These are phyloP conservation scores for Grifola frondosa DNA, from an alignment of 1,284 basidiomycete species.

Conservation along the genomic window DNA sequence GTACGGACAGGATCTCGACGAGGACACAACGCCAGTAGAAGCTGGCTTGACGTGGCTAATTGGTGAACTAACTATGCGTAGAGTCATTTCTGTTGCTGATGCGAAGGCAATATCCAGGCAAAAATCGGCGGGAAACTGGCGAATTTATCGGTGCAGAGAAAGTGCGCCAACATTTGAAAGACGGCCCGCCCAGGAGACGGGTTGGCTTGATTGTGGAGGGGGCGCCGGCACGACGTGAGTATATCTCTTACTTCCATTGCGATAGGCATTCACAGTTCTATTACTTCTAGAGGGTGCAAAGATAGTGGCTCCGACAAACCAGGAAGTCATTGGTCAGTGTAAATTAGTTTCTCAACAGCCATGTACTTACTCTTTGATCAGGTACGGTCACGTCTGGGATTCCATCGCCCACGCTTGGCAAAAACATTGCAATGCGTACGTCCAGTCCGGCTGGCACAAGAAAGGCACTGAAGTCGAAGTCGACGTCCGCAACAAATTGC, in stretches of 20 bases:
- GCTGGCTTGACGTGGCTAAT: constrained; percentile 93
- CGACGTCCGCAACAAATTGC: constrained; percentile 74
- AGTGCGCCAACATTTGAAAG: constrained; percentile 80
- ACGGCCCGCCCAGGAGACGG: constrained; percentile 76
- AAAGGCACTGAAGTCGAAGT: constrained; percentile 84
- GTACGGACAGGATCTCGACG: constrained; percentile 93
- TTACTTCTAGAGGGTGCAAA: constrained; percentile 70
- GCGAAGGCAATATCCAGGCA: constrained; percentile 48
- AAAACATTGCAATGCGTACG: constrained; percentile 97
- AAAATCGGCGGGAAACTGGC: constrained; percentile 71
- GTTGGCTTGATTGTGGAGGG: constrained; percentile 86
- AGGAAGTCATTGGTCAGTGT: constrained; percentile 57
- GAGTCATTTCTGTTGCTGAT: neutral
- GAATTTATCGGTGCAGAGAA: constrained; percentile 84
- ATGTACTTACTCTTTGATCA: constrained; percentile 20
- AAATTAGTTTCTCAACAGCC: neutral
- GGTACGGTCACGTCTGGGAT: constrained; percentile 91
- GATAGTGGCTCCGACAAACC: constrained; percentile 59
- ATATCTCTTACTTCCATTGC: neutral
- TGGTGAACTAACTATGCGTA: constrained; percentile 51
- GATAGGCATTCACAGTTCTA: constrained; percentile 5
- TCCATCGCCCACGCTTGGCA: constrained; percentile 86
- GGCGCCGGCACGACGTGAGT: constrained; percentile 79
- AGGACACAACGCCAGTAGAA: constrained; percentile 84
- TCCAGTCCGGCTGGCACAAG: constrained; percentile 81